Base-by-base conservation (phyloP, 1,284 basidiomycete genomes). In the Moesziomyces sp. region DNA sequence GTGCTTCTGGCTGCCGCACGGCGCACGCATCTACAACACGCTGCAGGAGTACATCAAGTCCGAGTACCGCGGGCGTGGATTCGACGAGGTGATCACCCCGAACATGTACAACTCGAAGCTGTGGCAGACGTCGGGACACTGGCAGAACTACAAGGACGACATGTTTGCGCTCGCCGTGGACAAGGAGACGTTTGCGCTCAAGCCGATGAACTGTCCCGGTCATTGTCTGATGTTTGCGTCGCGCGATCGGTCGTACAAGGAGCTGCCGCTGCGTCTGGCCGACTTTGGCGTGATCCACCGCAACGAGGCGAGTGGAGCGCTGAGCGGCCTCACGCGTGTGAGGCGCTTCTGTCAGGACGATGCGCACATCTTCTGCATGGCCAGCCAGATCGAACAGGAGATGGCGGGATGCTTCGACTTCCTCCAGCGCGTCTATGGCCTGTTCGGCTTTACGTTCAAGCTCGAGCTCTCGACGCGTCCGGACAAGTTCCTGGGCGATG, bases 201-300 rank as follows among this genome's bases (percentile, higher is more conserved):
- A 98, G 86, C 97, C 97, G 19, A 99, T 99, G 97, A 99, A 99
- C 86, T 99, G 97, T 85, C 97, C 97, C 0, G 96, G 96, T 10
- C 97, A 99, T 85, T 95, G 93, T 85, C 86, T 99, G 65, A 93
- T 99, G 82, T 99, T 99, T 83, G 96, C 94, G 85, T 91, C 93
- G 19, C 89, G 93, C 69, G 96, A 98, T 85, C 90, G 97, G 68
- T 92, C 91, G 67, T 98, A 98, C 87, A 92, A 92, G 85, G 97
- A 99, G 85, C 88, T 99, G 21, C 97, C 97, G 3, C 90, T 99
- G 74, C 90, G 97, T 21, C 93, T 97, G 90, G 97, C 97, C 18
- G 97, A 99, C 84, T 99, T 99, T 83, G 97, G 97, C 81, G 94
- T 99, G 66, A 88, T 99, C 63, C 97, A 99, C 85, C 88, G 97